Evolutionary conservation across 305 asterid species (phyloP), one percentile per base, ranked within the genome.

Genomic region (Solanum hybrid): DNA sequence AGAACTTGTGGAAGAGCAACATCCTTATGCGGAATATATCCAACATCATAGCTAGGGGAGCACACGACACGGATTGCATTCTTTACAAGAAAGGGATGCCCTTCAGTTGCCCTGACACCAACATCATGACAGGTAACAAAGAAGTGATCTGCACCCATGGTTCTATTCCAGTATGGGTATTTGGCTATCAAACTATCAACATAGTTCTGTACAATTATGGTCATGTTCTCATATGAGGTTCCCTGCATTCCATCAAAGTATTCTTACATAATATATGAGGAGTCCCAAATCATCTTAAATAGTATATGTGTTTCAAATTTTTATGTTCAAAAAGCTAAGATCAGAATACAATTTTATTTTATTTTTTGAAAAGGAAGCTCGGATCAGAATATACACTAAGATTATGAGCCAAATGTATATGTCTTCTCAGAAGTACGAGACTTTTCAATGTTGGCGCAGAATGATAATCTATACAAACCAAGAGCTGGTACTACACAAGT

Each of bases 81-180:
- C 93, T 97, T 97, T 56, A 97, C 94, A 85, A 97, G 98, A 92
- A 94, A 86, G 73, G 95, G 97, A 88, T 95, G 97, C 90, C 99
- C 99, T 93, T 97, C 99, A 42, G 99, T 97, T 89, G 99, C 98
- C 95, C 98, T 95, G 89, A 97, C 98, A 86, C 99, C 99, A 90
- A 97, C 98, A 94, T 95, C 99, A 85, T 97, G 99, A 87, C 99
- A 97, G 85, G 98, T 96, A 87, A 97, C 98, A 92, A 97, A 97
- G 93, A 96, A 96, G 91, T 97, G 98, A 90, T 97, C 98, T 31
- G 98, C 96, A 88, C 99, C 99, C 72, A 95, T 95, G 77, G 99
- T 97, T 92, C 99, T 95, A 91, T 96, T 97, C 99, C 99, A 97
- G 87, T 95, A 93, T 14, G 98, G 98, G 64, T 96, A 97, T 94